phyloP scores from a whole-genome alignment of 768 basidiomycete species.

The Exidia glandulosa region DNA sequence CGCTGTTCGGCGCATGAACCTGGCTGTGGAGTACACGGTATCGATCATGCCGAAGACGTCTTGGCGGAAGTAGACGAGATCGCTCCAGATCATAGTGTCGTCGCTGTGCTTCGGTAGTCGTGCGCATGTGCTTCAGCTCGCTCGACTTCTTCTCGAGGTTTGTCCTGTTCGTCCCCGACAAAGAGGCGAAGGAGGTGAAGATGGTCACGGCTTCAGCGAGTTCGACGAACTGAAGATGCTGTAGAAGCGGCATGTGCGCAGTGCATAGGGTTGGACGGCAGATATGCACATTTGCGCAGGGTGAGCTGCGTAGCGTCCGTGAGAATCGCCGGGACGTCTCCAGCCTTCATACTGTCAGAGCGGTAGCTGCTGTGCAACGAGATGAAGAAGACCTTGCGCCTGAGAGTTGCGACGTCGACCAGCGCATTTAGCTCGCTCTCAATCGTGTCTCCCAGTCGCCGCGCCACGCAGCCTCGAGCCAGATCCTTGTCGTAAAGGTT shows the following conservation, averaged over 20 bases:
- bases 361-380: slow-evolving; percentile 77
- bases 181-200: slow-evolving; percentile 80
- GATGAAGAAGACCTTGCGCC: slow-evolving; percentile 93
- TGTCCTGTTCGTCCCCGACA: slow-evolving; percentile 72
- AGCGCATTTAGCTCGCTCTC: slow-evolving; percentile 59
- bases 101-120: slow-evolving; percentile 91
- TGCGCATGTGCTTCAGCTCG: slow-evolving; percentile 93
- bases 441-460: slow-evolving; percentile 49
- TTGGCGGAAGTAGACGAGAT: slow-evolving; percentile 98
- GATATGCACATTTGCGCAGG: slow-evolving; percentile 87
- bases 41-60: slow-evolving; percentile 98
- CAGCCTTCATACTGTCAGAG: slow-evolving; percentile 65
- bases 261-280: slow-evolving; percentile 78
- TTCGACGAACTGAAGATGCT: slow-evolving; percentile 98
- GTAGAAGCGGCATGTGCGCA: slow-evolving; percentile 90
- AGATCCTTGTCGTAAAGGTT: slow-evolving; percentile 82
- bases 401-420: slow-evolving; percentile 82
- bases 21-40: slow-evolving; percentile 61
- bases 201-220: slow-evolving; percentile 92
- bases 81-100: slow-evolving; percentile 97
- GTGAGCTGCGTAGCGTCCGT: slow-evolving; percentile 97
- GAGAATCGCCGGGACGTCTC: slow-evolving; percentile 74
- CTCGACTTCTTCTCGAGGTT: slow-evolving; percentile 93
- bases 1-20: slow-evolving; percentile 39
- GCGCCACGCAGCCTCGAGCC: slow-evolving; percentile 93